A percentile compares a stretch with the other conserved stretches of the same genome.
Evolutionary conservation across 1,284 basidiomycete species (phyloP).

Genomic region (Phenoliferia sp.): DNA sequence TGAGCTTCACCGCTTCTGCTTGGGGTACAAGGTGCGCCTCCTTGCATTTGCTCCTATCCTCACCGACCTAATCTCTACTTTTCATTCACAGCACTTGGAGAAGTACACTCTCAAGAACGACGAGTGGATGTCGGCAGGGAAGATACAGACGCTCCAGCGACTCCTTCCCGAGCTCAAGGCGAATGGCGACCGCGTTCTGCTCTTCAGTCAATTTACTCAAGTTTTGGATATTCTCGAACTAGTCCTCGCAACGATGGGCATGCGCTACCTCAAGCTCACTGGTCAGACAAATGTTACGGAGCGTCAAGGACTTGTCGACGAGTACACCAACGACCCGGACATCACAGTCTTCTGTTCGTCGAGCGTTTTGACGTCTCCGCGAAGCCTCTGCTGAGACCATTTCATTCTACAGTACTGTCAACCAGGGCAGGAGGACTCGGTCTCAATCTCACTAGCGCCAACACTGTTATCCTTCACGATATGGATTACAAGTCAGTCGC

Average conservation of each 20-base stretch:
- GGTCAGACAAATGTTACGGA: slow-evolving; percentile 92
- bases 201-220: slow-evolving; percentile 96
- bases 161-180: slow-evolving; percentile 66
- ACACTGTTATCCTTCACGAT: slow-evolving; percentile 84
- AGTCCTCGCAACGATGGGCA: slow-evolving; percentile 69
- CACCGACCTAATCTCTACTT: slow-evolving; percentile 8
- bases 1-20: slow-evolving; percentile 75
- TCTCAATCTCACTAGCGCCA: slow-evolving; percentile 54
- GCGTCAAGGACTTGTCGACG: slow-evolving; percentile 87
- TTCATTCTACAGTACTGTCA: slow-evolving; percentile 58
- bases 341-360: slow-evolving; percentile 71
- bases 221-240: slow-evolving; percentile 86
- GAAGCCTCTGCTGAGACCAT: not conserved
- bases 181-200: slow-evolving; percentile 75
- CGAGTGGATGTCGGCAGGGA: slow-evolving; percentile 85
- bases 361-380: too few relatives aligned
- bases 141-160: slow-evolving; percentile 68
- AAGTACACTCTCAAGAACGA: slow-evolving; percentile 69
- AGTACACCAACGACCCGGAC: slow-evolving; percentile 89
- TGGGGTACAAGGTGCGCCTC: slow-evolving; percentile 65
- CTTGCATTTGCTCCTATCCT: not conserved
- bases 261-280: slow-evolving; percentile 82
- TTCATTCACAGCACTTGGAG: slow-evolving; percentile 59
- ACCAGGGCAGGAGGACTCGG: slow-evolving; percentile 78
- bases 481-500: slow-evolving; percentile 92